phyloP scores from a whole-genome alignment of 441 rosid species.

The Raphanus hybrid region DNA sequence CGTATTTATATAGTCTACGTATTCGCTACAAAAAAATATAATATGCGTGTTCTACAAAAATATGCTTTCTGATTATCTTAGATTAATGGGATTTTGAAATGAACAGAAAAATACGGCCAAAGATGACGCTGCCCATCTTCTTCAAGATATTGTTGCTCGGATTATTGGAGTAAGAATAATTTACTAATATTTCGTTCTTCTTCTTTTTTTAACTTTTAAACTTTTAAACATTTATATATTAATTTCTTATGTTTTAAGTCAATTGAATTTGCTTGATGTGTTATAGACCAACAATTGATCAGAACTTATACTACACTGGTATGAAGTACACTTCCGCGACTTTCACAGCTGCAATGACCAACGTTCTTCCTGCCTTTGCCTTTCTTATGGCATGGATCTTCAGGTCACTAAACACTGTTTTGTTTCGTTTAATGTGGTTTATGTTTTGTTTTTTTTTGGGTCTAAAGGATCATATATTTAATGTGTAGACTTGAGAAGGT shows the following conservation, averaged over 20 bases:
- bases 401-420: constrained; percentile 37
- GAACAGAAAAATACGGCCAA: constrained; percentile 62
- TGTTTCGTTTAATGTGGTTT: neutral
- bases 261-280: neutral
- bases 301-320: constrained; percentile 66
- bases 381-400: constrained; percentile 70
- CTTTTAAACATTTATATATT: neutral
- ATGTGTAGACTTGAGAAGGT: constrained; percentile 62
- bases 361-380: constrained; percentile 69
- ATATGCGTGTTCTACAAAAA: neutral
- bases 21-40: neutral
- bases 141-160: constrained; percentile 61
- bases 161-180: constrained; percentile 57
- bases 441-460: neutral
- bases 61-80: neutral
- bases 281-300: constrained; percentile 69
- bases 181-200: neutral
- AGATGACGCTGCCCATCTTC: constrained; percentile 57
- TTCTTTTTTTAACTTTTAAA: neutral
- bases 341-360: constrained; percentile 71
- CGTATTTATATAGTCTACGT: constrained; percentile 1
- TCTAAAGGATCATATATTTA: constrained; percentile 18
- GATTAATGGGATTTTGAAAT: constrained; percentile 8
- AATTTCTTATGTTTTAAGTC: neutral
- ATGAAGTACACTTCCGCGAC: constrained; percentile 72